Evolutionary conservation across 106 monocot genomes (phyloP), one percentile per base, ranked within the genome.

Genomic region (Hemerocallis citrina): DNA sequence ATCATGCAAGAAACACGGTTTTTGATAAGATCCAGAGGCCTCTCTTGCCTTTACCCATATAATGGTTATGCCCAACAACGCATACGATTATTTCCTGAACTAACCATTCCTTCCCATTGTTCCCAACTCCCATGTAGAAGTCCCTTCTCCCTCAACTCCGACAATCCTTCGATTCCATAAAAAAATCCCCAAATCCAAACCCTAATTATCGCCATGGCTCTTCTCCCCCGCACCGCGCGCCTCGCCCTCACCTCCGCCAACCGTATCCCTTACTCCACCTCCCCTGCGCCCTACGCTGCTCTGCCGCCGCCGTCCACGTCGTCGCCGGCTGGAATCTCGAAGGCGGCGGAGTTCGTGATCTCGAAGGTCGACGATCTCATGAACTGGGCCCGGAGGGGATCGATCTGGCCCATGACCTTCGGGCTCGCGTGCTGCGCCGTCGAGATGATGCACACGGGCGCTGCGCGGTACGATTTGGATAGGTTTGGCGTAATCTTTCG

Each of bases 371-470:
- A 98, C 55, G 96, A 91, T 64, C 87, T 91, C 52, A 37, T 98
- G 66, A 98, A 98, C 62, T 98, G 91, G 96, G 91, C 96, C 1
- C 83, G 96, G 16, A 68, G 84, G 0, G 96, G 96, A 0, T 98
- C 88, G 31, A 76, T 88, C 76, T 88, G 88, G 88, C 88, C 88
- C 6, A 88, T 88, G 88, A 88, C 88, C 37, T 98, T 98, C 68
- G 96, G 96, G 7, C 85, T 98, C 30, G 96, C 96, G 0, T 98
- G 96, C 74, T 98, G 96, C 62, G 96, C 91, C 13, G 96, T 98
- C 10, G 96, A 98, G 88, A 98, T 98, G 96, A 98, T 98, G 96
- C 96, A 98, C 68, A 64, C 96, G 1, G 91, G 96, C 2, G 96
- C 96, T 3, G 65, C 91, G 2, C 73, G 96, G 16, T 98, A 98